phyloP scores from a whole-genome alignment of 352 stramenopile genomes.

The Phytophthora citrophthora region DNA sequence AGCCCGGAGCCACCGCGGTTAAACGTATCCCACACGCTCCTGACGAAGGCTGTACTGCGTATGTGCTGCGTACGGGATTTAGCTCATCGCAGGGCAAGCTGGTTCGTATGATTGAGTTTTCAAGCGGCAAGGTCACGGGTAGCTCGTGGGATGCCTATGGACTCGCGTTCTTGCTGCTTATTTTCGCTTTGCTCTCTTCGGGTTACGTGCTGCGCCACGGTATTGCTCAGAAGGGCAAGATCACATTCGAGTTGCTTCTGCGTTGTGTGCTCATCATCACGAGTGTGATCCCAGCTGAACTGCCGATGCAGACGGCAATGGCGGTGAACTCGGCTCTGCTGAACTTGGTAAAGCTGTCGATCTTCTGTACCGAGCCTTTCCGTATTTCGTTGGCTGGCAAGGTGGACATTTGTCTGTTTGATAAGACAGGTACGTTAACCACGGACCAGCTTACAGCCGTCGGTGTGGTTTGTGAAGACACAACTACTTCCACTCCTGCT shows the following conservation, averaged over 20 bases:
- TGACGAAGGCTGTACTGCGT: constrained; percentile 92
- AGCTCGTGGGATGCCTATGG: constrained; percentile 96
- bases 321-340: constrained; percentile 97
- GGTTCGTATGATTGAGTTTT: constrained; percentile 98
- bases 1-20: constrained; percentile 8
- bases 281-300: constrained; percentile 97
- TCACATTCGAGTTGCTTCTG: constrained; percentile 96
- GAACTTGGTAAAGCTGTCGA: constrained; percentile 94
- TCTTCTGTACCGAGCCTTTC: constrained; percentile 99
- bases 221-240: constrained; percentile 90
- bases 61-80: constrained; percentile 98
- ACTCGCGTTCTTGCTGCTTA: constrained; percentile 95
- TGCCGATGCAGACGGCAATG: constrained; percentile 98
- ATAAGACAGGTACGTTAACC: constrained; percentile 99
- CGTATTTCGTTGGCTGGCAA: constrained; percentile 97
- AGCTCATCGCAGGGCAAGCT: constrained; percentile 97
- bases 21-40: constrained; percentile 77
- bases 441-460: constrained; percentile 95
- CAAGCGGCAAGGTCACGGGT: constrained; percentile 95
- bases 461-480: constrained; percentile 91
- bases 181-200: constrained; percentile 96
- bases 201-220: constrained; percentile 93
- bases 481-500: constrained; percentile 41
- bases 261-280: constrained; percentile 99
- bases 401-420: constrained; percentile 97